These are phyloP conservation scores for Candida patagonica DNA, from an alignment of 805 yeast species.

Conservation along the genomic window DNA sequence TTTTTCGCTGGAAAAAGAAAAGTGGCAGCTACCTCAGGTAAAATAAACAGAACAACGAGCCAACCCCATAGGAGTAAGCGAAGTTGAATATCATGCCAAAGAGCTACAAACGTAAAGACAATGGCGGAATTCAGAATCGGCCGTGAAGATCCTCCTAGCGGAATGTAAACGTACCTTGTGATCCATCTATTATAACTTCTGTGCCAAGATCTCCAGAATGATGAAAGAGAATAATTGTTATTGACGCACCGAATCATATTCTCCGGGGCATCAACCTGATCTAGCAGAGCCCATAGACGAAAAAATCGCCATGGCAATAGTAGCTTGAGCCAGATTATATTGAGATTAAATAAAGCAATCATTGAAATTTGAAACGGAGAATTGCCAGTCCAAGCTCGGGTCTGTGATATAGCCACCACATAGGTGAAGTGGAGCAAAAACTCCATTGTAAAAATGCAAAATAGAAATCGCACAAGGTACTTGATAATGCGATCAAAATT, in stretches of 20 bases:
- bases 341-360: constrained; percentile 86
- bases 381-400: constrained; percentile 82
- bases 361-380: constrained; percentile 89
- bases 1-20: constrained; percentile 26
- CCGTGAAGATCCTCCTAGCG: constrained; percentile 74
- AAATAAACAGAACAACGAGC: constrained; percentile 74
- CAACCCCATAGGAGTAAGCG: constrained; percentile 91
- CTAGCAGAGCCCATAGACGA: constrained; percentile 86
- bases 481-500: constrained; percentile 40
- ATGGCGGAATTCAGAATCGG: constrained; percentile 69
- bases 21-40: constrained; percentile 75
- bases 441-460: constrained; percentile 85
- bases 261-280: constrained; percentile 93
- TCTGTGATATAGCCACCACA: constrained; percentile 86
- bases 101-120: constrained; percentile 90
- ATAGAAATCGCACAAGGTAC: constrained; percentile 58
- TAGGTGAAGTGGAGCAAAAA: constrained; percentile 76
- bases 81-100: constrained; percentile 97
- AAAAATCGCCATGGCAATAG: constrained; percentile 95
- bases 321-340: constrained; percentile 85
- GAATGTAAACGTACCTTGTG: constrained; percentile 78
- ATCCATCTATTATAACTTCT: constrained; percentile 89
- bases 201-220: constrained; percentile 99
- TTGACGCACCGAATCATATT: constrained; percentile 95
- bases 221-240: constrained; percentile 83